These are phyloP conservation scores for Apiotrichum gracile DNA, from an alignment of 1,284 basidiomycete species.

Conservation along the genomic window DNA sequence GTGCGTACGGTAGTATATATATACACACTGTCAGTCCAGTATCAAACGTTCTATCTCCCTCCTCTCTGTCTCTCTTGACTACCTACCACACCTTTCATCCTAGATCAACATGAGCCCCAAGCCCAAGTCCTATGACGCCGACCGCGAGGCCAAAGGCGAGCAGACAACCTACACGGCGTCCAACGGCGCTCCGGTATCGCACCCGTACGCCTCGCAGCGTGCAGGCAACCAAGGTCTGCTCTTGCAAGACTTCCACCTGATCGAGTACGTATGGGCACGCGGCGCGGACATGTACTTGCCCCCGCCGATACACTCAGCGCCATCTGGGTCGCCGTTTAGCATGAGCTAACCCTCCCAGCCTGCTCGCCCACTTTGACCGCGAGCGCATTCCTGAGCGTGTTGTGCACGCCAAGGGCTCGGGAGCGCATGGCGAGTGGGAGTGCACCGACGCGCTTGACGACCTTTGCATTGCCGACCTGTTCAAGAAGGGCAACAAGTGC, in stretches of 20 bases:
- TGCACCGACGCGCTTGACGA: constrained; percentile 76
- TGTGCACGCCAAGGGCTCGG: constrained; percentile 55
- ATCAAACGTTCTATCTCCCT: too few species aligned
- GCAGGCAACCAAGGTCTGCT: constrained; percentile 64
- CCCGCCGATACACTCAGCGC: not conserved
- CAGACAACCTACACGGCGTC: constrained; percentile 86
- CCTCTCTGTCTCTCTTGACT: too few species aligned
- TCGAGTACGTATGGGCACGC: constrained; percentile 8
- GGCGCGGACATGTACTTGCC: too few species aligned
- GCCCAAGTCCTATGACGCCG: too few species aligned
- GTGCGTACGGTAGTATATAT: too few species aligned
- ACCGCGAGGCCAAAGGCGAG: too few species aligned
- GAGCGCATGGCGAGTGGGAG: constrained; percentile 88
- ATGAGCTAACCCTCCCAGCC: too few species aligned
- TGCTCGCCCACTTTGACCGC: constrained; percentile 53
- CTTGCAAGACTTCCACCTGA: constrained; percentile 60
- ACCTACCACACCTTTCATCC: too few species aligned
- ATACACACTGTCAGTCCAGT: too few species aligned
- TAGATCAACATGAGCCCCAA: too few species aligned
- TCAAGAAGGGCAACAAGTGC: constrained; percentile 67
- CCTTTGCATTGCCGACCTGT: constrained; percentile 66
- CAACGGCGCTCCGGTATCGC: constrained; percentile 64
- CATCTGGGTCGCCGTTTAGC: too few species aligned
- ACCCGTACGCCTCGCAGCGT: constrained; percentile 63
- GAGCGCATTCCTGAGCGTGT: constrained; percentile 86